Conservation (phyloP, 2,329 filamentous ascomycete genomes). For the Colletotrichum musae region DNA sequence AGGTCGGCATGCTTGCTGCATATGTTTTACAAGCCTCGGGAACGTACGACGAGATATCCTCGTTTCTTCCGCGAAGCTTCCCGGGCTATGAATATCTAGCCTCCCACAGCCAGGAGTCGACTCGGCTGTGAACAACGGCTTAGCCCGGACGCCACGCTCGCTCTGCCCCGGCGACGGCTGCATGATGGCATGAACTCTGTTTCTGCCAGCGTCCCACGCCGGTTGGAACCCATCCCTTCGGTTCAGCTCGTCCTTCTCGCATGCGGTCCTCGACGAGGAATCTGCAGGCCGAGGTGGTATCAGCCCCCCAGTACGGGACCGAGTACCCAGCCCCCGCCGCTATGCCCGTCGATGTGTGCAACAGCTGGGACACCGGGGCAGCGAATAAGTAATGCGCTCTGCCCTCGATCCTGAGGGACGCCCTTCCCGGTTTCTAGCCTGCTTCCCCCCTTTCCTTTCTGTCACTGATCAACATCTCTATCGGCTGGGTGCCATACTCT, state of each 20-base stretch:
- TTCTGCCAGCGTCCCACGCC: background rate
- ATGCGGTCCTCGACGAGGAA: conserved; percentile 8
- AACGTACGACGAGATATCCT: background rate
- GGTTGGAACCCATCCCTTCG: background rate
- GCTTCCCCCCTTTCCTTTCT: background rate
- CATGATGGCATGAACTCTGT: conserved; percentile 10
- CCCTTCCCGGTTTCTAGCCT: background rate
- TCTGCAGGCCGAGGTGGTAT: conserved; percentile 25
- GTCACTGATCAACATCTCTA: background rate
- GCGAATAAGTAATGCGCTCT: conserved; percentile 31
- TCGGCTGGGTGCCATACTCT: background rate
- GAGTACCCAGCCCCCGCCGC: conserved; percentile 20
- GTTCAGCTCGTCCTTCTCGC: background rate
- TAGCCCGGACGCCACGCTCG: background rate
- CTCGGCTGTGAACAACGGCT: background rate
- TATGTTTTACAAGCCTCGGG: background rate
- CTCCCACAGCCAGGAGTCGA: background rate
- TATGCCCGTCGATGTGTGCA: conserved; percentile 19
- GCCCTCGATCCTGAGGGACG: background rate
- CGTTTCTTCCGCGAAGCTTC: background rate
- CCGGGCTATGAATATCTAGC: background rate
- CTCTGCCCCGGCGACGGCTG: background rate
- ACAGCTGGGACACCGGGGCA: background rate
- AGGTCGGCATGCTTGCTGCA: too few relatives aligned
- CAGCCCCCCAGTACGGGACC: conserved; percentile 21